Conservation (phyloP, 345 rosid genomes). For the Excoecaria agallocha region DNA sequence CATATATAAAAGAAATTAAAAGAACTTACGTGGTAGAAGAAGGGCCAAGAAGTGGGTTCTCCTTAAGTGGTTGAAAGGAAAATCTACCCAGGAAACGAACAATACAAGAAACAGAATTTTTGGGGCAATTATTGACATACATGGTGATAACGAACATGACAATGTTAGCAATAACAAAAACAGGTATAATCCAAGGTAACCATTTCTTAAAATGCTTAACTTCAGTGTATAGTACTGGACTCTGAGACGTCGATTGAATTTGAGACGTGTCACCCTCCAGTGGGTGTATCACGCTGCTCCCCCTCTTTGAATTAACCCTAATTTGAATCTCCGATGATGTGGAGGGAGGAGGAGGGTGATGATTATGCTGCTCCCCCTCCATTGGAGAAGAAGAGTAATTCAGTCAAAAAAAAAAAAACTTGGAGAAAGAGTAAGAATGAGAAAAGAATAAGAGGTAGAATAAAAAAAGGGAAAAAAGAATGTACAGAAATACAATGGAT, state of each 20-base stretch:
- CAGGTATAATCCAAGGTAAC: slow-evolving; percentile 75
- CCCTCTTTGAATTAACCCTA: slow-evolving; percentile 37
- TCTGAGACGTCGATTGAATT: slow-evolving; percentile 9
- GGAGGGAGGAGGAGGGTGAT: neutral
- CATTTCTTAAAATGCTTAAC: slow-evolving; percentile 62
- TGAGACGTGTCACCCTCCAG: slow-evolving; percentile 34
- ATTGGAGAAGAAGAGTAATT: neutral
- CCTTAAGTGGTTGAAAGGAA: slow-evolving; percentile 83
- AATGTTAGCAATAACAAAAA: slow-evolving; percentile 66
- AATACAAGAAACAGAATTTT: slow-evolving; percentile 61
- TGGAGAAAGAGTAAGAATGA: neutral
- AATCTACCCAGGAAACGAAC: slow-evolving; percentile 77
- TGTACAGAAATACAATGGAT: too few species aligned
- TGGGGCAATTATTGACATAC: slow-evolving; percentile 83
- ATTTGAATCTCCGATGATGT: slow-evolving; percentile 30
- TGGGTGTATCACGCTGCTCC: slow-evolving; percentile 39
- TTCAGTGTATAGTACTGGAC: slow-evolving; percentile 42
- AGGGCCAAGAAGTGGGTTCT: slow-evolving; percentile 96
- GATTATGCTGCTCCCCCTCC: slow-evolving; percentile 13
- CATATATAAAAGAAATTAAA: neutral
- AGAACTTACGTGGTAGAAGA: slow-evolving; percentile 66
- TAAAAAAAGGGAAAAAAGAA: too few species aligned
- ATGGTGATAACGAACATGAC: slow-evolving; percentile 73
- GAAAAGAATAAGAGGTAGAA: too few species aligned
- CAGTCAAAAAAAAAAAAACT: neutral